These are phyloP conservation scores for Aurantiochytrium sp. DNA, from an alignment of 108 stramenopile genomes.

Conservation along the genomic window DNA sequence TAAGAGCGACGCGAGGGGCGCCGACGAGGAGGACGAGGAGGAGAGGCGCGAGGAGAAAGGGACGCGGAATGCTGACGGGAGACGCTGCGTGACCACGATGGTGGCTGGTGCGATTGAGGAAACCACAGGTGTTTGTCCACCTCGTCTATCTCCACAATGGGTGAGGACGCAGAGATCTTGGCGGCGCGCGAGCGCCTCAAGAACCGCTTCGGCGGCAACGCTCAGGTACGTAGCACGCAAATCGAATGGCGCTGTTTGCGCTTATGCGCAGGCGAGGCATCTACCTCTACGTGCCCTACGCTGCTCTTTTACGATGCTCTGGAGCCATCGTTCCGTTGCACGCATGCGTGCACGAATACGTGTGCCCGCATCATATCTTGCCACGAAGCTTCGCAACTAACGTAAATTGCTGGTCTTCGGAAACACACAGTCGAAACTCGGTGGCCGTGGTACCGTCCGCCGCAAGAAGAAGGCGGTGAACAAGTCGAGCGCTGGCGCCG, in stretches of 20 bases:
- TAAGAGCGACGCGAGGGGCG: too few species aligned
- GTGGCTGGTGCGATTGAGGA: too few species aligned
- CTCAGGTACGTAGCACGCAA: background rate
- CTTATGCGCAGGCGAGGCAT: too few species aligned
- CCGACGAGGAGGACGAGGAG: too few species aligned
- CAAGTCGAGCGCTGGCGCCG: conserved; percentile 68
- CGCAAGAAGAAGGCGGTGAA: conserved; percentile 85
- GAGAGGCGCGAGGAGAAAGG: too few species aligned
- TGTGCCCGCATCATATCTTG: background rate
- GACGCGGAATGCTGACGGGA: too few species aligned
- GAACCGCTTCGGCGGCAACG: background rate
- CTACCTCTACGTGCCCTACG: too few species aligned
- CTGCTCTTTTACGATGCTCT: background rate
- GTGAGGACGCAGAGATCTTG: conserved; percentile 7
- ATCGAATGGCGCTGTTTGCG: background rate
- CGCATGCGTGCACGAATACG: background rate
- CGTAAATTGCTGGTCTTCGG: background rate
- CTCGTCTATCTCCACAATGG: background rate
- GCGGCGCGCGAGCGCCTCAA: conserved; percentile 19
- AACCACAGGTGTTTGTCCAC: background rate
- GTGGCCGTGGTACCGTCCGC: conserved; percentile 81
- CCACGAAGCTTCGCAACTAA: background rate
- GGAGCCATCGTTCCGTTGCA: background rate
- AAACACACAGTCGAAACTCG: conserved; percentile 52
- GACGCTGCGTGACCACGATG: too few species aligned